phyloP scores from a whole-genome alignment of 2,329 filamentous ascomycete genomes.

The Fusarium palustre region DNA sequence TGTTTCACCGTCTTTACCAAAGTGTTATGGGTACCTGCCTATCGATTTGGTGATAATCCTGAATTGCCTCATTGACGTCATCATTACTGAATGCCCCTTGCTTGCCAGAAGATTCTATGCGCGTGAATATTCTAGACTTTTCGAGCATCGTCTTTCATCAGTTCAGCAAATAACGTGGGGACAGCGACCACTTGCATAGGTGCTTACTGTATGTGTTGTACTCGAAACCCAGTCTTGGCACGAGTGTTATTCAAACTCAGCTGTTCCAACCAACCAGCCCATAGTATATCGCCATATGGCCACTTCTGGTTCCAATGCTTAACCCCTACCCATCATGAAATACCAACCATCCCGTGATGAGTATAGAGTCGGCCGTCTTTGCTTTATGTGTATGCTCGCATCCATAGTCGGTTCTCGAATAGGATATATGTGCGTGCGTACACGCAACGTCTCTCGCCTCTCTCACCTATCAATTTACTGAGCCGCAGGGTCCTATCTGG shows the following conservation, averaged over 20 bases:
- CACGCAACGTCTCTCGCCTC: background rate
- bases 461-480: background rate
- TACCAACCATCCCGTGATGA: slow-evolving; percentile 7
- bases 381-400: background rate
- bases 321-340: background rate
- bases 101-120: slow-evolving; percentile 25
- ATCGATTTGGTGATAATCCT: slow-evolving; percentile 13
- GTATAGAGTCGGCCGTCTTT: background rate
- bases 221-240: background rate
- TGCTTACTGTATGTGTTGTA: background rate
- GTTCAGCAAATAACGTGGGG: background rate
- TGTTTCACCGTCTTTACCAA: background rate
- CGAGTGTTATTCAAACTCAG: background rate
- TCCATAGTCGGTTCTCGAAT: slow-evolving; percentile 1
- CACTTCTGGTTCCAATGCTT: background rate
- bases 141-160: background rate
- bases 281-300: background rate
- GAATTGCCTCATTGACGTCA: slow-evolving; percentile 46
- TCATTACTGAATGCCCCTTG: background rate
- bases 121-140: background rate
- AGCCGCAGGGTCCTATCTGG: background rate
- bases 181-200: too few relatives aligned
- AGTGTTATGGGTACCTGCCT: background rate
- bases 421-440: background rate
- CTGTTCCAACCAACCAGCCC: background rate